Conservation (phyloP, 2,329 filamentous ascomycete genomes). For the Magnaporthiopsis rhizophila region DNA sequence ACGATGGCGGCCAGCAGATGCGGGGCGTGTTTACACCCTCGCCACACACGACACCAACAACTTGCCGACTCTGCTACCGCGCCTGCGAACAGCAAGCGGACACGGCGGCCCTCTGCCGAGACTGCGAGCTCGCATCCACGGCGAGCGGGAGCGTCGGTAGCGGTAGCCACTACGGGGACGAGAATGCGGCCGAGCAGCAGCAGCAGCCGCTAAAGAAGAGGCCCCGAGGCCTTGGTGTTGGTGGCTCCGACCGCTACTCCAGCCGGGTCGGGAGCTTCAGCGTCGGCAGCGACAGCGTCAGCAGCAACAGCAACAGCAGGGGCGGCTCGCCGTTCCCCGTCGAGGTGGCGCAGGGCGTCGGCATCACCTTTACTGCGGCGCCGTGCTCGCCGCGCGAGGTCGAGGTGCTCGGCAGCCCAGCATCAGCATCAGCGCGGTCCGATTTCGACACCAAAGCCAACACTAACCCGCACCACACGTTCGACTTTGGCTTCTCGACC, state of each 20-base stretch:
- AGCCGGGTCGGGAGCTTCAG: background rate
- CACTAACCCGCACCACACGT: background rate
- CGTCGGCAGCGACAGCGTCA: too few species aligned
- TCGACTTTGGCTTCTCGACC: conserved; percentile 7
- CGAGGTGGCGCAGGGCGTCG: conserved; percentile 9
- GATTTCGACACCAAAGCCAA: too few species aligned
- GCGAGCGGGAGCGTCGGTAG: background rate
- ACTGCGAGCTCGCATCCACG: too few species aligned
- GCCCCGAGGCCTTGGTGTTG: background rate
- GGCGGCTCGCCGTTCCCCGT: background rate
- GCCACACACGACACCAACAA: too few species aligned
- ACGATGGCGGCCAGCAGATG: background rate
- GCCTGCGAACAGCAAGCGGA: background rate
- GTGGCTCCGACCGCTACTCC: background rate
- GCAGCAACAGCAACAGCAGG: background rate
- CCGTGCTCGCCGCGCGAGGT: conserved; percentile 5
- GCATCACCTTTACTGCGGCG: conserved; percentile 8
- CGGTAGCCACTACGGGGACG: background rate
- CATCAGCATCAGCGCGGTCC: background rate
- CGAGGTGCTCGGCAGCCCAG: background rate
- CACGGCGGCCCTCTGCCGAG: too few species aligned
- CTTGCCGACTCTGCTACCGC: background rate
- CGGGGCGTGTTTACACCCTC: background rate
- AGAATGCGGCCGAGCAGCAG: background rate
- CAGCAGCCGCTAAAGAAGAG: background rate